phyloP scores from a whole-genome alignment of 2,329 filamentous ascomycete species.

The Phialophora verrucosa region DNA sequence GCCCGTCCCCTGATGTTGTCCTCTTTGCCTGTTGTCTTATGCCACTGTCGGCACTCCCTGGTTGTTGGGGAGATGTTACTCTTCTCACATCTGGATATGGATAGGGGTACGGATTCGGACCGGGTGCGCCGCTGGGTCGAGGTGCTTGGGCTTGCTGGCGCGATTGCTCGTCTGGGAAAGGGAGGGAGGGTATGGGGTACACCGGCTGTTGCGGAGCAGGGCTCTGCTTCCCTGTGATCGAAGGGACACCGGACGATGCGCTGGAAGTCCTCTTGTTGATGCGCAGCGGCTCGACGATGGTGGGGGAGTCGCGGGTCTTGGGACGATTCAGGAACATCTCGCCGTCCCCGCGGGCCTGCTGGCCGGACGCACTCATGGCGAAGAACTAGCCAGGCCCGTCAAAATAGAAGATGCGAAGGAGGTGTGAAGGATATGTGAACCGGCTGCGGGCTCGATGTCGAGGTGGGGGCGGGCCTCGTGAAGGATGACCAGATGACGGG shows the following conservation, averaged over 20 bases:
- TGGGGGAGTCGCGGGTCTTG: conserved; percentile 69
- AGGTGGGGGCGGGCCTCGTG: conserved; percentile 5
- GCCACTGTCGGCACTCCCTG: conserved; percentile 26
- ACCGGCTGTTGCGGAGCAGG: conserved; percentile 58
- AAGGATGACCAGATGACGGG: conserved; percentile 10
- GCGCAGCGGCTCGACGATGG: conserved; percentile 75
- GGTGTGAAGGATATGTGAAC: conserved; percentile 3
- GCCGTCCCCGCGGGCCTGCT: conserved; percentile 73
- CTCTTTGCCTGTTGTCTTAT: conserved; percentile 45
- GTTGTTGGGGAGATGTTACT: conserved; percentile 37
- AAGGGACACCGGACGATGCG: conserved; percentile 52
- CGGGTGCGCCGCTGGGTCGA: conserved; percentile 45
- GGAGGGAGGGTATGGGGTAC: conserved; percentile 70
- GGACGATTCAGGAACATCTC: conserved; percentile 75
- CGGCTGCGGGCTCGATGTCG: conserved; percentile 5
- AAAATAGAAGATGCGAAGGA: background rate
- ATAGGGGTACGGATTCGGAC: conserved; percentile 47
- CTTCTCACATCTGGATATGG: conserved; percentile 50
- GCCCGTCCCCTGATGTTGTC: conserved; percentile 57
- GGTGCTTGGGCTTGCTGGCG: conserved; percentile 46
- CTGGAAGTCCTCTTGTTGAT: conserved; percentile 79
- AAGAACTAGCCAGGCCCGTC: conserved; percentile 10
- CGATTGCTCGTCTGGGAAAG: conserved; percentile 72
- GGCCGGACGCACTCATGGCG: conserved; percentile 54
- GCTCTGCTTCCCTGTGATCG: conserved; percentile 44